phyloP scores from a whole-genome alignment of 805 yeast species.

The Cyberlindnera misumaiensis region DNA sequence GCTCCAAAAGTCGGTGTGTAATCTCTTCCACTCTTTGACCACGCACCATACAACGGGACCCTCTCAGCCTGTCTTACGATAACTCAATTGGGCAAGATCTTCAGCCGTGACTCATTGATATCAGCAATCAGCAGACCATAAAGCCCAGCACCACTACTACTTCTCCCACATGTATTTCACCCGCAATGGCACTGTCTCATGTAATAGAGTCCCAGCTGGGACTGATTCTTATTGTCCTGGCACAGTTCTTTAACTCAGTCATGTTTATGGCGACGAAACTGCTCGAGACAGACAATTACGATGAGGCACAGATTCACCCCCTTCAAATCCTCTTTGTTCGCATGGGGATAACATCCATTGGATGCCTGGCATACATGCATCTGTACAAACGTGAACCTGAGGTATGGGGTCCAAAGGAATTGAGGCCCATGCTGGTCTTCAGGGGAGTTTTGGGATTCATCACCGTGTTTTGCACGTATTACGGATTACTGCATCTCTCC shows the following conservation, averaged over 20 bases:
- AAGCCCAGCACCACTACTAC: too few species aligned
- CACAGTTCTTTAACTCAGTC: slow-evolving; percentile 69
- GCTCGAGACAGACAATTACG: slow-evolving; percentile 55
- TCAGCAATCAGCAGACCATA: too few species aligned
- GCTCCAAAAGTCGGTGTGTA: too few species aligned
- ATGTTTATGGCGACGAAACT: slow-evolving; percentile 74
- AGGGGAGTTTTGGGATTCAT: slow-evolving; percentile 75
- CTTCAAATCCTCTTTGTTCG: slow-evolving; percentile 71
- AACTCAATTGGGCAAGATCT: too few species aligned
- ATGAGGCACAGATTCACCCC: slow-evolving; percentile 56
- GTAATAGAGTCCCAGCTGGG: slow-evolving; percentile 48
- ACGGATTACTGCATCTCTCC: slow-evolving; percentile 62
- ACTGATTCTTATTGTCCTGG: slow-evolving; percentile 44
- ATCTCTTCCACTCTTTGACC: too few species aligned
- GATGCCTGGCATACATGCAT: slow-evolving; percentile 52
- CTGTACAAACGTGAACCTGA: slow-evolving; percentile 46
- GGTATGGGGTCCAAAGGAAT: slow-evolving; percentile 61
- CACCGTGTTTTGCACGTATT: slow-evolving; percentile 78
- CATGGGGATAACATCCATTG: slow-evolving; percentile 62
- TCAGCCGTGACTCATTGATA: too few species aligned
- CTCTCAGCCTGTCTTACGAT: too few species aligned
- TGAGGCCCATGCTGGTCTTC: slow-evolving; percentile 44
- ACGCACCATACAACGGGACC: too few species aligned
- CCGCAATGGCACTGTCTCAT: too few species aligned
- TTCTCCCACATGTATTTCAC: too few species aligned